Base-by-base conservation (phyloP, 257 asterid genomes). In the Apocynum venetum region DNA sequence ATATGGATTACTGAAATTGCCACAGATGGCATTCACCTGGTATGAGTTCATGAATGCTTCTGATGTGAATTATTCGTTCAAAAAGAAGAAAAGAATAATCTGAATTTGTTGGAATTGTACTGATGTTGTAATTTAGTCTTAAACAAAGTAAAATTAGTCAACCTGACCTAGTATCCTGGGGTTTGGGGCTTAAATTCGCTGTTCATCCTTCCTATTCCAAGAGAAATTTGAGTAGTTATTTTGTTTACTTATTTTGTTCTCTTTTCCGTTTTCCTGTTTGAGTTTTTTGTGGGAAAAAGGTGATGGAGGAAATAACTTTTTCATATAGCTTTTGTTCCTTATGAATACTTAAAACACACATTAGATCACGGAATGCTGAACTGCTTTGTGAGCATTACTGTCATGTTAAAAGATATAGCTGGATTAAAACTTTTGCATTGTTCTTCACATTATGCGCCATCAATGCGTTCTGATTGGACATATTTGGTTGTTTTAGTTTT, bases 1-100 rank as follows among this genome's bases (percentile, higher is more conserved):
- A 90, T 93, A 82, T 93, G 98, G 98, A 88, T 95, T 59, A 95
- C 93, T 31, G 99, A 95, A 74, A 69, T 89, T 75, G 98, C 99
- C 59, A 84, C 97, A n/a, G 99, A 95, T 81, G 96, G 96, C 80
- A 79, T 73, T 85, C 99, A 95, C 88, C 84, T 95, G 92, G 98
- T 95, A 88, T 80, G 87, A 75, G 66, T 31, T 63, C 44, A 14
- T 46, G 31, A 56, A 31, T 14, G 41, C 35, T 68, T 52, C 57
- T 43, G 60, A 71, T 36, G 15, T 55, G 31, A 55, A 5, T 7
- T 55, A 7, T 17, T 55, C 25, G 5, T 11, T 14, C 15, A 55
- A 53, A 55, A 44, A 17, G 17, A 44, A 4, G 35, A 19, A 57
- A 57, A 5, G n/a, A 49, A 17, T 43, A 8, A 9, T 25, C 31